These are phyloP conservation scores for Nitzschia palea DNA, from an alignment of 108 stramenopile genomes.

Conservation along the genomic window DNA sequence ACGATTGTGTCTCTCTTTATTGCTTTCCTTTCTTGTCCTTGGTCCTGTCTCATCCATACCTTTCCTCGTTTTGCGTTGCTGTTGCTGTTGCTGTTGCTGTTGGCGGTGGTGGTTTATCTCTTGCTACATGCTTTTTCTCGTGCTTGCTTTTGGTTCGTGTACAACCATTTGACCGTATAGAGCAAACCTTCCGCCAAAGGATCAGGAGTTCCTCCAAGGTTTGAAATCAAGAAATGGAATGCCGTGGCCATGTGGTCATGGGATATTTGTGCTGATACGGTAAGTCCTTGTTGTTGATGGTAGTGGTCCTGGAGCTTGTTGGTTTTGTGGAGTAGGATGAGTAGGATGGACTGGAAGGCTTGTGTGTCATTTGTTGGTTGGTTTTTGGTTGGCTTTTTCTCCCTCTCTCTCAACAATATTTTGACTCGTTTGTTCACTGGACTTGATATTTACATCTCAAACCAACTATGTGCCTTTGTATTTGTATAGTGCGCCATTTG, in stretches of 20 bases:
- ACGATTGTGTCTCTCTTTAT: neutral
- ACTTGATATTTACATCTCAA: no score
- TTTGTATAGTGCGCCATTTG: constrained; percentile 93
- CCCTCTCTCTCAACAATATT: no score
- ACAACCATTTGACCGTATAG: neutral
- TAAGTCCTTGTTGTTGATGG: constrained; percentile 30
- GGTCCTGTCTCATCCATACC: neutral
- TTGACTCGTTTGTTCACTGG: no score
- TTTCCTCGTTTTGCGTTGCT: neutral
- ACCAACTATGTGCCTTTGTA: no score
- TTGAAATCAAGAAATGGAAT: constrained; percentile 98
- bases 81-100: no score
- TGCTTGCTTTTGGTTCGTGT: no score
- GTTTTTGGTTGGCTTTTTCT: neutral
- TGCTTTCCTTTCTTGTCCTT: neutral
- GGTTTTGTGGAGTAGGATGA: no score
- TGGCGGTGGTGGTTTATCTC: no score
- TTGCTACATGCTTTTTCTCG: no score
- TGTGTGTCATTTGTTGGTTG: neutral
- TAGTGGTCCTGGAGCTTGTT: no score
- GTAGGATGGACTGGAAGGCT: neutral
- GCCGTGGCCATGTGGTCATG: constrained; percentile 99
- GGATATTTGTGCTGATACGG: constrained; percentile 98
- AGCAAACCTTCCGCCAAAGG: neutral
- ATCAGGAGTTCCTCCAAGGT: constrained; percentile 53